These are phyloP conservation scores for Austroboletus novae-zelandiae DNA, from an alignment of 1,284 basidiomycete genomes.

Conservation along the genomic window DNA sequence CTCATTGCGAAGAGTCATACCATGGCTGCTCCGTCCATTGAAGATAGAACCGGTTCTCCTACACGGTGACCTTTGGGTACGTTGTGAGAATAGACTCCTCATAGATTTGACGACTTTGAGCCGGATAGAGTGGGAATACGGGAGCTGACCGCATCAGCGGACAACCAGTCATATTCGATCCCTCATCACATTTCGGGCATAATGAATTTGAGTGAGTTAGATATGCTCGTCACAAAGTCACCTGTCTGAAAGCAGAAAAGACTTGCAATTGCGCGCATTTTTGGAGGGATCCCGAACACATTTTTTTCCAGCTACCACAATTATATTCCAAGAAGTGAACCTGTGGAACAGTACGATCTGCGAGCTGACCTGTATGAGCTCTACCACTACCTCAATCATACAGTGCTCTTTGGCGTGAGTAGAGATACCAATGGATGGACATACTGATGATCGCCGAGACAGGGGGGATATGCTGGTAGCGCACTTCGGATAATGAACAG, in stretches of 20 bases:
- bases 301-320: conserved; percentile 79
- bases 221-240: not conserved
- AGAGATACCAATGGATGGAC: not conserved
- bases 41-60: conserved; percentile 72
- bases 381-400: conserved; percentile 88
- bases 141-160: conserved; percentile 55
- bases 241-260: conserved; percentile 35
- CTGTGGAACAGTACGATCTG: conserved; percentile 65
- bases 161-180: conserved; percentile 77
- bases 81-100: conserved; percentile 1
- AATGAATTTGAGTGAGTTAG: conserved; percentile 80
- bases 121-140: conserved; percentile 66
- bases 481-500: conserved; percentile 56
- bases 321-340: conserved; percentile 65
- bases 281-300: conserved; percentile 71
- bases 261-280: conserved; percentile 80
- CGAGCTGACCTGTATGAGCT: conserved; percentile 77
- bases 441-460: conserved; percentile 6
- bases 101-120: conserved; percentile 5
- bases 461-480: conserved; percentile 59
- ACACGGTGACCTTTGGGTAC: conserved; percentile 86
- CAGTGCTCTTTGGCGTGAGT: conserved; percentile 69
- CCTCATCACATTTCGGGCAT: conserved; percentile 81
- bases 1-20: conserved; percentile 61
- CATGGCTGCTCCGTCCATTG: conserved; percentile 63